phyloP scores from a whole-genome alignment of 2,329 filamentous ascomycete species.

The Fusarium siculi region DNA sequence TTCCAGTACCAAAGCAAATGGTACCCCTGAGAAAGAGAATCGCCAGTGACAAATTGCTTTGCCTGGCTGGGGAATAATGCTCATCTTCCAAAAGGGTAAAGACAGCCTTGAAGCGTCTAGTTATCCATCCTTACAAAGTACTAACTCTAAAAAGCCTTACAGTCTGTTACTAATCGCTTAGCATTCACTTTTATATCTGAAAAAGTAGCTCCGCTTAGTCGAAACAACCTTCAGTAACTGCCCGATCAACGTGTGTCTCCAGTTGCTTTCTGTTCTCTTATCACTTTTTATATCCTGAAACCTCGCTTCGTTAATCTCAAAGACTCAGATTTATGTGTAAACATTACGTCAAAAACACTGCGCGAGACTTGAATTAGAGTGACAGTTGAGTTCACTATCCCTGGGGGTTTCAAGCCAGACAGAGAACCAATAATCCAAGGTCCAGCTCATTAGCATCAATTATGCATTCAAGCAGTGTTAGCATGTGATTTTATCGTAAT shows the following conservation, averaged over 20 bases:
- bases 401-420: neutral
- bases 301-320: neutral
- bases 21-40: too few relatives aligned
- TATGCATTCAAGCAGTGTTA: neutral
- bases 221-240: neutral
- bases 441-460: too few relatives aligned
- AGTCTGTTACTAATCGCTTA: too few relatives aligned
- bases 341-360: neutral
- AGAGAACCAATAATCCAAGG: neutral
- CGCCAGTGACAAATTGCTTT: neutral
- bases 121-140: too few relatives aligned
- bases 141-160: too few relatives aligned
- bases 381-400: neutral
- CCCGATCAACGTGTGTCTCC: neutral
- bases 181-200: neutral
- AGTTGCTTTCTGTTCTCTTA: neutral
- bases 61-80: too few relatives aligned
- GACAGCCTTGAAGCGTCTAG: neutral
- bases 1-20: neutral
- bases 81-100: neutral
- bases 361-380: neutral
- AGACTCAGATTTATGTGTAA: neutral
- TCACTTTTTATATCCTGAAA: neutral
- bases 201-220: neutral
- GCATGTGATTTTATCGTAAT: fast-evolving